phyloP scores from a whole-genome alignment of 1,284 basidiomycete species.

The Naganishia sp. region DNA sequence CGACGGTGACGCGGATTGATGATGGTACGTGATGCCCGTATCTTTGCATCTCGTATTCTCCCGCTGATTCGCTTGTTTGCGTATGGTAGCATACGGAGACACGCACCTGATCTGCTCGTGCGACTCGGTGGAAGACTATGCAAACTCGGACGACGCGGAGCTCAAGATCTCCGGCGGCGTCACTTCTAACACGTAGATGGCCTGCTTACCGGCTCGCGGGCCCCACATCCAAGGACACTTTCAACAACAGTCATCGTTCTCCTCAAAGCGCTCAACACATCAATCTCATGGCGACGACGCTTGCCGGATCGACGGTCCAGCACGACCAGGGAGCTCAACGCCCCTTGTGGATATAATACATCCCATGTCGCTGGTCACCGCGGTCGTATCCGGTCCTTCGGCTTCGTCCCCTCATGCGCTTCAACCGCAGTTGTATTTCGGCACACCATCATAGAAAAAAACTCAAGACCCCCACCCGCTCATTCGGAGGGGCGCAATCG shows the following conservation, averaged over 20 bases:
- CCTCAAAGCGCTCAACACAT: conserved; percentile 7
- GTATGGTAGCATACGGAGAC: conserved; percentile 47
- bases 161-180: conserved; percentile 31
- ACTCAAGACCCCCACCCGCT: neutral
- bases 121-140: conserved; percentile 76
- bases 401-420: conserved; percentile 24
- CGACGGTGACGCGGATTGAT: conserved; percentile 81
- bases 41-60: neutral
- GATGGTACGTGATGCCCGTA: conserved; percentile 65
- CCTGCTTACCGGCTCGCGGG: no score
- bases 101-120: conserved; percentile 70
- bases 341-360: neutral
- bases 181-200: conserved; percentile 33
- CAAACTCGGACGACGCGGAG: conserved; percentile 42
- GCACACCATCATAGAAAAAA: conserved; percentile 15
- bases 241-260: neutral
- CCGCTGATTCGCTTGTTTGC: conserved; percentile 1
- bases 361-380: neutral
- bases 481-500: no score
- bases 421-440: conserved; percentile 29
- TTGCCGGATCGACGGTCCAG: no score
- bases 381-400: neutral
- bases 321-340: neutral
- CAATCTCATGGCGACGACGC: no score
- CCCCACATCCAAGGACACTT: conserved; percentile 13